Conservation (phyloP, 108 stramenopile species). For the Nitzschia palea region DNA sequence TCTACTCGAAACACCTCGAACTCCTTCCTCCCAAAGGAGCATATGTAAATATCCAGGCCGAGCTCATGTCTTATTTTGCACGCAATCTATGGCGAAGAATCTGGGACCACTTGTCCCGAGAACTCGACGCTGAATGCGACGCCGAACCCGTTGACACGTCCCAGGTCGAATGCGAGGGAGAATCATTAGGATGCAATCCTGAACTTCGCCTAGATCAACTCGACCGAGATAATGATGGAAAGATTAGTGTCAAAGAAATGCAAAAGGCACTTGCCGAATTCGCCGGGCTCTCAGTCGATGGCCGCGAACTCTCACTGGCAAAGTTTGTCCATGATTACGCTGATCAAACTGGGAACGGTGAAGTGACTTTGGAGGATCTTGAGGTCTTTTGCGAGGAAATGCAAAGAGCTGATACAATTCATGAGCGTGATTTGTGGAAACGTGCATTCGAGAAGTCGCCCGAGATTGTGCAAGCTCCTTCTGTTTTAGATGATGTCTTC, state of each 20-base stretch:
- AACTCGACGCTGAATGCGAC: conserved; percentile 25
- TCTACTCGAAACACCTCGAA: conserved; percentile 35
- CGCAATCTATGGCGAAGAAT: conserved; percentile 44
- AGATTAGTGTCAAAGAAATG: conserved; percentile 42
- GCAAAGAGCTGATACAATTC: not conserved
- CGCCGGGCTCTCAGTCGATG: conserved; percentile 38
- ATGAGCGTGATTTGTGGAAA: not conserved
- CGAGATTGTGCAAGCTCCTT: not conserved
- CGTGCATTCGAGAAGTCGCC: not conserved
- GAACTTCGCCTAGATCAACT: conserved; percentile 35
- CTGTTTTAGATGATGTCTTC: not conserved
- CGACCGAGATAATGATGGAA: conserved; percentile 34
- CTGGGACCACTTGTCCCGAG: conserved; percentile 29
- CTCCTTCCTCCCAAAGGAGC: conserved; percentile 46
- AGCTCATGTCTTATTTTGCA: conserved; percentile 56
- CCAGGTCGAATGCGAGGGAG: conserved; percentile 2
- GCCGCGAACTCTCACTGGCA: conserved; percentile 34
- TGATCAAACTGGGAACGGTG: conserved; percentile 38
- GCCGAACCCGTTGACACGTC: not conserved
- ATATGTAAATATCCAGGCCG: conserved; percentile 52
- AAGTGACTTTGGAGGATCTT: conserved; percentile 40
- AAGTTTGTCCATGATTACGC: conserved; percentile 46
- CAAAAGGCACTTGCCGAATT: conserved; percentile 43
- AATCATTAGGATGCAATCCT: conserved; percentile 17
- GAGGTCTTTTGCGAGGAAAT: conserved; percentile 42